phyloP scores from a whole-genome alignment of 768 basidiomycete genomes.

The Obba rivulosa region DNA sequence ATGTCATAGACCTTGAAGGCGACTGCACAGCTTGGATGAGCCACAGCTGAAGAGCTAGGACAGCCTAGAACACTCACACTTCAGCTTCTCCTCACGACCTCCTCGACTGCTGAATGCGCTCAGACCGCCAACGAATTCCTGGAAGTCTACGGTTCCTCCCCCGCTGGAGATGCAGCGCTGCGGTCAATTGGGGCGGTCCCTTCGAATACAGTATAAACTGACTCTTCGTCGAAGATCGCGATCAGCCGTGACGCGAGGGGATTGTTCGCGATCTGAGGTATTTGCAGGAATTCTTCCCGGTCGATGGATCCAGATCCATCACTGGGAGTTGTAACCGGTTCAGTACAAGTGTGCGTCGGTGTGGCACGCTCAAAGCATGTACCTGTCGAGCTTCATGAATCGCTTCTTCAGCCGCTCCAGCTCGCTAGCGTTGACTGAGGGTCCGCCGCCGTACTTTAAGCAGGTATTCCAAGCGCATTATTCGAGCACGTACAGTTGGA shows the following conservation, averaged over 20 bases:
- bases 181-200: no score
- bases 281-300: constrained; percentile 96
- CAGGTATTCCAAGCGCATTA: not conserved
- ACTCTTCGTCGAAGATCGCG: constrained; percentile 99
- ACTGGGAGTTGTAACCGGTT: constrained; percentile 32
- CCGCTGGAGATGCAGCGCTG: constrained; percentile 57
- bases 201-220: constrained; percentile 32
- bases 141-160: constrained; percentile 97
- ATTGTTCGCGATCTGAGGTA: constrained; percentile 98
- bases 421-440: constrained; percentile 87
- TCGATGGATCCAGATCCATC: constrained; percentile 98
- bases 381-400: constrained; percentile 99
- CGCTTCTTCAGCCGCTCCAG: constrained; percentile 95
- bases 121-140: constrained; percentile 96
- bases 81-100: constrained; percentile 93
- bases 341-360: no score
- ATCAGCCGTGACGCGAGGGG: constrained; percentile 97
- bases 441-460: not conserved
- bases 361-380: constrained; percentile 10
- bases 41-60: not conserved
- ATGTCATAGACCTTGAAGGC: constrained; percentile 99
- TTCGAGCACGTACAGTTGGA: constrained; percentile 80
- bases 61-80: constrained; percentile 60
- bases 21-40: constrained; percentile 45
- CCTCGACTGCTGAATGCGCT: constrained; percentile 98